Conservation (phyloP, 2,329 filamentous ascomycete genomes). For the Aspergillus calidoustus region DNA sequence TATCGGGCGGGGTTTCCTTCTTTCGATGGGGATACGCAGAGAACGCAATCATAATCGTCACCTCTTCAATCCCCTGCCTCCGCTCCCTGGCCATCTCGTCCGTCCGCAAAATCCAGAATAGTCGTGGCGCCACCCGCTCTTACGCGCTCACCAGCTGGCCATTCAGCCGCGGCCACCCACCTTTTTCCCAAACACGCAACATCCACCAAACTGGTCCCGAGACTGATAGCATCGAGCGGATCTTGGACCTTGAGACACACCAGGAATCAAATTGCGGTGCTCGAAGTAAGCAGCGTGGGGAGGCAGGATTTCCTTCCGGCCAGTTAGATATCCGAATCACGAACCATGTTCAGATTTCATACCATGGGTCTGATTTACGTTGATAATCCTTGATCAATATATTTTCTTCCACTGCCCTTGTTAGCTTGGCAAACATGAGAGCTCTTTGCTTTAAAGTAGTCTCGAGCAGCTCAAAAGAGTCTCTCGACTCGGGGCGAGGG, state of each 20-base stretch:
- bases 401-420: not conserved
- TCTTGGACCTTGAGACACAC: not conserved
- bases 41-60: slow-evolving; percentile 37
- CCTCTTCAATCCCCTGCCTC: slow-evolving; percentile 36
- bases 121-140: not conserved
- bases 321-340: not conserved
- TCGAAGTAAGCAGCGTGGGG: not conserved
- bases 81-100: slow-evolving; percentile 26
- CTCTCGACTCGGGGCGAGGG: no score
- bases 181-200: not conserved
- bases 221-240: not conserved
- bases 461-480: no score
- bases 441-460: no score
- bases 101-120: not conserved
- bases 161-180: not conserved
- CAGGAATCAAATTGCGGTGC: not conserved
- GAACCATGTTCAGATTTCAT: not conserved
- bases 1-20: slow-evolving; percentile 20
- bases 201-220: not conserved
- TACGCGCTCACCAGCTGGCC: not conserved
- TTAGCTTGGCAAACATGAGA: no score
- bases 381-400: not conserved
- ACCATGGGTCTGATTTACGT: not conserved
- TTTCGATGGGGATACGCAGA: slow-evolving; percentile 37
- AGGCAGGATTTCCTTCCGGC: not conserved